Base-by-base conservation (phyloP, 2,329 filamentous ascomycete species). In the Talaromyces albobiverticillius region DNA sequence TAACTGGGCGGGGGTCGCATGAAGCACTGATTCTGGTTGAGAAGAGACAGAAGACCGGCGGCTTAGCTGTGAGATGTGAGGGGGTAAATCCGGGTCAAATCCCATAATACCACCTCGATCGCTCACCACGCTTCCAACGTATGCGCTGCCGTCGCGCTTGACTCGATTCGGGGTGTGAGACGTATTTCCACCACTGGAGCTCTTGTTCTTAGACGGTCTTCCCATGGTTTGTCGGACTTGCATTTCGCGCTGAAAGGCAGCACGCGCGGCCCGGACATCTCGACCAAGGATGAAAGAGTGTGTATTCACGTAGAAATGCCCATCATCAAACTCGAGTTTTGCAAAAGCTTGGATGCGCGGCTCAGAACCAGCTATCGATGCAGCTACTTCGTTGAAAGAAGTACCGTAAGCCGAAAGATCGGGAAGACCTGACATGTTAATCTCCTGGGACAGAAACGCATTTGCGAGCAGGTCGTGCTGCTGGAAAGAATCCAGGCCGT, bases 271-370 rank as follows among this genome's bases (percentile, higher is more conserved):
- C 57, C 77, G 74, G 46, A 82, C 75, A 67, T 86, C 83, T 65
- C 84, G 80, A 40, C 82, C 83, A n/a, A 87, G 72, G 48, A 83
- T 79, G 54, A 86, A 80, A 26, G 81, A 79, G 61, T 82, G 82
- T 5, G 82, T 85, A 59, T 81, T 84, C 71, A 85, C 81, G 64
- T 85, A 85, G 65, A 84, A 86, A 62, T 83, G 82, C 51, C 83
- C 83, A 68, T 87, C 83, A 49, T 81, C 77, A 65, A 87, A 86
- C 62, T 82, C 79, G 45, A 87, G 74, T 64, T 84, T 84, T 38
- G 83, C 84, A 67, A 82, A 86, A 31, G 82, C 83, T 59, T 81
- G 77, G 57, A 84, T 80, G 46, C 70, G 67, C 43, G 72, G 72
- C 57, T 75, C 72, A 1, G 72, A 74, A 14, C 71, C 72, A 16